phyloP scores from a whole-genome alignment of 768 basidiomycete genomes.

The Saitozyma podzolica region DNA sequence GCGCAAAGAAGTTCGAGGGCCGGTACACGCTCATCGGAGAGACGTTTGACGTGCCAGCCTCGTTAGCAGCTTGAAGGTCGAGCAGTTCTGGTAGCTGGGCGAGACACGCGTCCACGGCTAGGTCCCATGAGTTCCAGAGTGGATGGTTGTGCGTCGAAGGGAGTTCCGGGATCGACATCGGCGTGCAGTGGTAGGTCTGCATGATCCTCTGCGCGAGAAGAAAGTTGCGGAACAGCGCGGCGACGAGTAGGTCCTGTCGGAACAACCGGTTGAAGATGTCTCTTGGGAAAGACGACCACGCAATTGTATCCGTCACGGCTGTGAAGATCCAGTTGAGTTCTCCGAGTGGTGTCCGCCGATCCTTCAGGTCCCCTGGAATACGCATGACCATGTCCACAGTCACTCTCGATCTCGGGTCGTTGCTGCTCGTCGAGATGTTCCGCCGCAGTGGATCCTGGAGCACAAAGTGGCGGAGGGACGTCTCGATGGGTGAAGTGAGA shows the following conservation, averaged over 20 bases:
- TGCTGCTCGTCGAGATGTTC: slow-evolving; percentile 74
- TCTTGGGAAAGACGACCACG: slow-evolving; percentile 94
- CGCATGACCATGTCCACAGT: slow-evolving; percentile 87
- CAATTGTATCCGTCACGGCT: slow-evolving; percentile 97
- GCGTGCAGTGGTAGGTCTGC: slow-evolving; percentile 96
- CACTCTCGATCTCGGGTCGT: slow-evolving; percentile 52
- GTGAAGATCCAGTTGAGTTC: slow-evolving; percentile 99
- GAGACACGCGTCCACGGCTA: slow-evolving; percentile 90
- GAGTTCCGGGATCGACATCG: slow-evolving; percentile 85
- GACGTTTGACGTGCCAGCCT: slow-evolving; percentile 22
- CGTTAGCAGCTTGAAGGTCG: slow-evolving; percentile 42
- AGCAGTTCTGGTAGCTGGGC: slow-evolving; percentile 83
- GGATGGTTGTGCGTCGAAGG: slow-evolving; percentile 96
- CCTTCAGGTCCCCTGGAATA: slow-evolving; percentile 94
- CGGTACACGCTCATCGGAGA: slow-evolving; percentile 60
- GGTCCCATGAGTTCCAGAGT: slow-evolving; percentile 96
- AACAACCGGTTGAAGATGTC: slow-evolving; percentile 92
- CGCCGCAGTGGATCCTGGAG: slow-evolving; percentile 70
- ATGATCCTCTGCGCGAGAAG: slow-evolving; percentile 95
- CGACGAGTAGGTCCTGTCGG: slow-evolving; percentile 90
- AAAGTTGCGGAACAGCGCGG: slow-evolving; percentile 95
- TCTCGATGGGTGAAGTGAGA: slow-evolving; percentile 96
- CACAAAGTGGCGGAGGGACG: slow-evolving; percentile 84
- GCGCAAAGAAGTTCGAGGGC: slow-evolving; percentile 89
- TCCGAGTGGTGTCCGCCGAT: slow-evolving; percentile 90